Evolutionary conservation across 768 basidiomycete species (phyloP), one percentile per base, ranked within the genome.

Genomic region (Amanita phalloides): DNA sequence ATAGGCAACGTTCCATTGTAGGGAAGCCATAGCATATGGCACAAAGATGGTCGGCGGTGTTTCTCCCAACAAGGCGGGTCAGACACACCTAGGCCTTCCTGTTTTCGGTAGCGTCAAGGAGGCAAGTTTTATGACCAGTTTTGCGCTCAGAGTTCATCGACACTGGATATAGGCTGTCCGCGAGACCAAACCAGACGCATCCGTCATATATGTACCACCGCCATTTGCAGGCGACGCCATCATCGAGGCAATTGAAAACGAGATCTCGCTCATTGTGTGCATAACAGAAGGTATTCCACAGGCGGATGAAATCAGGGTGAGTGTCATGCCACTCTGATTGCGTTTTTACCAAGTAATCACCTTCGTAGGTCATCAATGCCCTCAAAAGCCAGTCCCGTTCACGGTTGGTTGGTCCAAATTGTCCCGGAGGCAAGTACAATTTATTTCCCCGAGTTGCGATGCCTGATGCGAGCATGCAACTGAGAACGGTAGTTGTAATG

Each of bases 241-340:
- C 66, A 84, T 99, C 51, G 96, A 99, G 68, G 96, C 96, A 33
- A 97, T 99, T 61, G 96, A 98, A 68, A 90, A 90, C 60, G 96
- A 99, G 69, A 94, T 99, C 73, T 83, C 86, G 14, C 72, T 99
- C 54, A 99, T 99, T 72, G 96, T 99, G 44, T 94, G 93, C 65
- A 89, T 99, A 60, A 99, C 96, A 10, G 96, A 99, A 69, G 96
- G 96, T 38, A 99, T 99, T 60, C 96, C 96, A 13, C 96, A 99
- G 65, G 76, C 84, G 7, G 96, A 99, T 65, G 95, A 99, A 73
- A 92, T 99, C 66, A 81, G 78, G 66, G 90, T 90, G 42, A 46
- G 78, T 23, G 26, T 26, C 2, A 26, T 26, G 23, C n/a, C n/a
- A 28, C 21, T 39, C 17, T 7, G 7, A 14, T 25, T 21, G 14